Conservation (phyloP, 139 green algal genomes). For the Micractinium conductrix region DNA sequence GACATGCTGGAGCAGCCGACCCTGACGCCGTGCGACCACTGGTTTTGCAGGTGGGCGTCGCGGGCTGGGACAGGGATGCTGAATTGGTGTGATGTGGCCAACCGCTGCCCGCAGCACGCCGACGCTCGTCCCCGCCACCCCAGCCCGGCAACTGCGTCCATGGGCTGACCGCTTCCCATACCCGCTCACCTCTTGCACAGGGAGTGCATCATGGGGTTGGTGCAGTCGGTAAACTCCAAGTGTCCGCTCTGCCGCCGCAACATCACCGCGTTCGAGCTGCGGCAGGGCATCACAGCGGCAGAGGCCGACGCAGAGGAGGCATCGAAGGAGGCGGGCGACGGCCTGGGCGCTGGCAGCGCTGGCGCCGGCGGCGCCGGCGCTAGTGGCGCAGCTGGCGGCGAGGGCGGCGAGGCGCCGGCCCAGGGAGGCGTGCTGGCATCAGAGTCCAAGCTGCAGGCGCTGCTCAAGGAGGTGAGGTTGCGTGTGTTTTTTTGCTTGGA, state of each 20-base stretch:
- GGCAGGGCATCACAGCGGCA: constrained; percentile 34
- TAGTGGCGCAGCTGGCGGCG: not conserved
- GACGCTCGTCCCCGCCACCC: no score
- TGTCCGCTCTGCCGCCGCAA: constrained; percentile 62
- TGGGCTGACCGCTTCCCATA: no score
- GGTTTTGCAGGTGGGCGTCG: constrained; percentile 65
- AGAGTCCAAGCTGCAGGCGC: constrained; percentile 69
- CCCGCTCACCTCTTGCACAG: not conserved
- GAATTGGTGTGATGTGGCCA: no score
- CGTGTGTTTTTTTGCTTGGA: no score
- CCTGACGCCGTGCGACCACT: constrained; percentile 69
- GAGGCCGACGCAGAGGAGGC: constrained; percentile 38
- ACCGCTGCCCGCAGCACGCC: no score
- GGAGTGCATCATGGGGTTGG: constrained; percentile 69
- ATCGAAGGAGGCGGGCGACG: not conserved
- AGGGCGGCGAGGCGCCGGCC: not conserved
- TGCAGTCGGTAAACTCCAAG: constrained; percentile 35
- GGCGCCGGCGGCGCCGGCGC: constrained; percentile 4
- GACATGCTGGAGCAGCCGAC: constrained; percentile 58
- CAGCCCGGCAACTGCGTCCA: no score
- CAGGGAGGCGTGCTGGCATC: not conserved
- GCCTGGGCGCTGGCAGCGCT: no score
- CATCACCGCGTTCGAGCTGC: constrained; percentile 30
- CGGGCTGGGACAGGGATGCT: not conserved
- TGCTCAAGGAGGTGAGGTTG: constrained; percentile 62